Base-by-base conservation (phyloP, 805 yeast genomes). In the Ogataea siamensis region DNA sequence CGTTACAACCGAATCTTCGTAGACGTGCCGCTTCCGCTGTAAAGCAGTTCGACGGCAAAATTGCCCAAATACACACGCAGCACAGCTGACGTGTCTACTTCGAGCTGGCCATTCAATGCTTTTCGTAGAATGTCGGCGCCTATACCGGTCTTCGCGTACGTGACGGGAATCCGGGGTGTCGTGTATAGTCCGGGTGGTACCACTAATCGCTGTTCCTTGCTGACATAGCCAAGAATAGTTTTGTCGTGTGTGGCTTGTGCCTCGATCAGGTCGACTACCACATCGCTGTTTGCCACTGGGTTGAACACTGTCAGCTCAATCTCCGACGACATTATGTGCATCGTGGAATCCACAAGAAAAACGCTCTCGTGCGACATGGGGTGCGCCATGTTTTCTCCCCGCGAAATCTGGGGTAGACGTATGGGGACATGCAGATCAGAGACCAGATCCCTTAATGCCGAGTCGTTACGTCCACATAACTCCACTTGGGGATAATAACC, bases 281-380 rank as follows among this genome's bases (percentile, higher is more conserved):
- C 56, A 11, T 66, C 71, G n/a, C 65, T 54, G 48, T 79, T 77
- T 4, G 45, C 39, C 1, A 79, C 48, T 1, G 86, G 86, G 47
- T 79, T 79, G 55, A 53, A 74, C 0, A 78, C 61, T 0, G 71
- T 68, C 39, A 79, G 51, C 47, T 77, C 81, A 5, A 76, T 65
- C 31, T 76, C 78, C 1, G 80, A 72, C 0, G 72, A 60, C 58
- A 78, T 59, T 3, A 79, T 46, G 54, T 79, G 83, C 59, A 79
- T 70, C 0, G 74, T 73, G 5, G 76, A 66, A 11, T 67, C 70
- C 1, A 72, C 36, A 5, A 79, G 57, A 40, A 78, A 78, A 2
- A 51, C 41, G 10, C 24, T 32, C 11, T 13, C 24, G 20, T 16
- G 28, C 12, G 36, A 17, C 13, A 17, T 15, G 32, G 23, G 28